phyloP scores from a whole-genome alignment of 1,284 basidiomycete species.

The Hymenochaete sp. region DNA sequence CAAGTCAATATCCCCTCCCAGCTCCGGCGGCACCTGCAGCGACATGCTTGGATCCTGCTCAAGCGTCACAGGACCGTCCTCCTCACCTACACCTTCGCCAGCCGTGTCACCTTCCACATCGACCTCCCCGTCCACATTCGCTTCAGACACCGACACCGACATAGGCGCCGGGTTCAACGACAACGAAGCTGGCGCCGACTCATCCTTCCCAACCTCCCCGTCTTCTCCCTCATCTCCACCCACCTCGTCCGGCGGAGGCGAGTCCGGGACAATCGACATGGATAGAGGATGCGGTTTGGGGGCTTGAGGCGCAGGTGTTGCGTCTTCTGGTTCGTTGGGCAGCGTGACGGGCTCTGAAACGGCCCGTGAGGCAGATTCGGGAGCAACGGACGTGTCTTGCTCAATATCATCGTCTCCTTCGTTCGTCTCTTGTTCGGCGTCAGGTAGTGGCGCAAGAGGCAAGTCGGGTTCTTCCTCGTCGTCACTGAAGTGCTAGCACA shows the following conservation, averaged over 20 bases:
- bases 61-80: slow-evolving; percentile 13
- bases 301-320: slow-evolving; percentile 49
- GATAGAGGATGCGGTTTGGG: slow-evolving; percentile 48
- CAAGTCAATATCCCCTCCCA: slow-evolving; percentile 43
- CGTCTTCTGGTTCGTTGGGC: slow-evolving; percentile 34
- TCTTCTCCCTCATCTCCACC: no score
- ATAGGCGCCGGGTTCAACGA: slow-evolving; percentile 42
- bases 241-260: slow-evolving; percentile 26
- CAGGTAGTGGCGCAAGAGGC: slow-evolving; percentile 66
- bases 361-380: slow-evolving; percentile 31
- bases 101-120: slow-evolving; percentile 20
- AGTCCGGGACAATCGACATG: slow-evolving; percentile 34
- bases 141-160: no score
- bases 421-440: slow-evolving; percentile 50
- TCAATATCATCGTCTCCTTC: slow-evolving; percentile 55
- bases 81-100: background rate
- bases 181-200: slow-evolving; percentile 27
- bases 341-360: slow-evolving; percentile 28
- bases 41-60: slow-evolving; percentile 28
- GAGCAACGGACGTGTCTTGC: slow-evolving; percentile 39
- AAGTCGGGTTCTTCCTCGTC: slow-evolving; percentile 66
- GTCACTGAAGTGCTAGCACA: slow-evolving; percentile 64
- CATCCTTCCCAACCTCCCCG: slow-evolving; percentile 25
- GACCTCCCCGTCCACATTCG: slow-evolving; percentile 37
- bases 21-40: slow-evolving; percentile 22